Conservation (phyloP, 176 grass and related monocot genomes). For the Aegilops umbellulata region DNA sequence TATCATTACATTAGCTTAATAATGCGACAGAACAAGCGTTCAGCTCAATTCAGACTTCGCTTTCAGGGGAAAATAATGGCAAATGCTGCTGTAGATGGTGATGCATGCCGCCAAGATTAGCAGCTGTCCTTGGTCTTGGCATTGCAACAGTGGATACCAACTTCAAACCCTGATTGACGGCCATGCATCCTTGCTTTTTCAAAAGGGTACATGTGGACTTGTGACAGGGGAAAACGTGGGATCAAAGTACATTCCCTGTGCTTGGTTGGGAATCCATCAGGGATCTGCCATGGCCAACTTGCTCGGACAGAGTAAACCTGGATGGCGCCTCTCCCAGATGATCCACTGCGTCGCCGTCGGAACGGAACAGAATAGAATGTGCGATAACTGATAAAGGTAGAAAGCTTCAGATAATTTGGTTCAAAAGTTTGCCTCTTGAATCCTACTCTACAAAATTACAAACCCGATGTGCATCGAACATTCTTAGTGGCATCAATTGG, state of each 20-base stretch:
- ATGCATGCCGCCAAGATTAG: too few species aligned
- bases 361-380: background rate
- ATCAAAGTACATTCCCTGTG: slow-evolving; percentile 12
- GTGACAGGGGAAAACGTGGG: background rate
- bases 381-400: background rate
- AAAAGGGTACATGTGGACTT: background rate
- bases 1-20: background rate
- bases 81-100: background rate
- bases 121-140: too few species aligned
- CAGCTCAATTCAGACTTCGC: background rate
- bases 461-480: too few species aligned
- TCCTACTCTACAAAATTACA: background rate
- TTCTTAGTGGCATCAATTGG: too few species aligned
- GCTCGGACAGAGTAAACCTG: background rate
- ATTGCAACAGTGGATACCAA: background rate
- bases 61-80: background rate
- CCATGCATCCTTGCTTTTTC: too few species aligned
- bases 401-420: background rate
- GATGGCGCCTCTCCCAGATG: background rate
- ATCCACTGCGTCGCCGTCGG: background rate
- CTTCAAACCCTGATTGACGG: background rate
- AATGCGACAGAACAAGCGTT: background rate
- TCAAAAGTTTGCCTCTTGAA: background rate
- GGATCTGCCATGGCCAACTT: background rate
- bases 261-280: background rate